Evolutionary conservation across 148 eudicot species (phyloP), one percentile per base, ranked within the genome.

Genomic region (Fagopyrum homotropicum): DNA sequence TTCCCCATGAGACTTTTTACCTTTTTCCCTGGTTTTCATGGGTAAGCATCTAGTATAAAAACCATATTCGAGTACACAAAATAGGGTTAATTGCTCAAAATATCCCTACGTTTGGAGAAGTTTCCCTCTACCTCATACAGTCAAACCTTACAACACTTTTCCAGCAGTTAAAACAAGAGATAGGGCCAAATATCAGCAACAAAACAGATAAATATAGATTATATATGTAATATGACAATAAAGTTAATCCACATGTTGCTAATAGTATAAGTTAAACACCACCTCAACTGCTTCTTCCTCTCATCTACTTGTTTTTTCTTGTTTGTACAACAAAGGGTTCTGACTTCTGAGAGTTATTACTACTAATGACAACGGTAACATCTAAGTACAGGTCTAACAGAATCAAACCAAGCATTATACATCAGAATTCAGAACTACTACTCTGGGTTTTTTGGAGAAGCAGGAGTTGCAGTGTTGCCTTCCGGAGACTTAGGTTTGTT

Each of bases 401-500:
- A 45, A 66, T 66, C 46, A 66, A 48, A 6, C 45, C 50, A 75
- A 44, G 26, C 35, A 30, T 30, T 30, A 30, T 30, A 30, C 35
- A 30, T 56, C n/a, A n/a, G n/a, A n/a, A 51, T 44, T 16, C 8
- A 56, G 69, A 7, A 74, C 6, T 4, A 35, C 77, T 77, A 76
- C 76, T 78, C 75, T 1, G 77, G 60, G 29, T 78, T 78, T 48
- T 77, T 78, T 3, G 80, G 75, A 66, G 75, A 17, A 15, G 78
- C 63, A 45, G 59, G 7, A 35, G 52, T n/a, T 3, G 17, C 15
- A 16, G 50, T 5, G 55, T 14, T 47, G 14, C 29, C 73, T 45
- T 72, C 73, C n/a, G 17, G 55, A 72, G 73, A 30, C 55, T 72
- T 72, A 72, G 73, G 51, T 83, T 91, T 91, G 87, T 83, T 89